These are phyloP conservation scores for Metarhizium humberi DNA, from an alignment of 2,329 filamentous ascomycete genomes.

Conservation along the genomic window DNA sequence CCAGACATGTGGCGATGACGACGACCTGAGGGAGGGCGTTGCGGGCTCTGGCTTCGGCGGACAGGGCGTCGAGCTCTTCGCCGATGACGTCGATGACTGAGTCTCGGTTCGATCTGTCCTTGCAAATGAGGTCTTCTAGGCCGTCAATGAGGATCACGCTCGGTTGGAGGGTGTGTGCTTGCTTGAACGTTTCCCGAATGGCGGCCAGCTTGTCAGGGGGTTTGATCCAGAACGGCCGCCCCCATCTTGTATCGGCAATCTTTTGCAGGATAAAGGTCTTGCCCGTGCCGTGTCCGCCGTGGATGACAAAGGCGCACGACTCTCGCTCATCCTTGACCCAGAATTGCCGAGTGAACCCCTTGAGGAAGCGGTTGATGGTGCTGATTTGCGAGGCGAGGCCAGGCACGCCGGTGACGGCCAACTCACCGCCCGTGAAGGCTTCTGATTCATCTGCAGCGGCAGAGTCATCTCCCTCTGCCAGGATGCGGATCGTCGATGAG, in stretches of 20 bases:
- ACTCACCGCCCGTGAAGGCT: conserved; percentile 16
- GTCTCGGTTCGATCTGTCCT: conserved; percentile 41
- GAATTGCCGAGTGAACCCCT: conserved; percentile 37
- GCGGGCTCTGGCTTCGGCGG: conserved; percentile 25
- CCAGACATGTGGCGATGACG: conserved; percentile 63
- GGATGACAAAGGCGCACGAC: conserved; percentile 58
- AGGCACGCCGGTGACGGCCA: conserved; percentile 49
- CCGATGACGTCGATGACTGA: conserved; percentile 41
- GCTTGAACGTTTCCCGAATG: conserved; percentile 59
- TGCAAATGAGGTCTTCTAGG: conserved; percentile 60
- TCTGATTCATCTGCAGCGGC: conserved; percentile 9
- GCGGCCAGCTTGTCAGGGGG: conserved; percentile 45
- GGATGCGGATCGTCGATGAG: conserved; percentile 28
- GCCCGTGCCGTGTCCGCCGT: conserved; percentile 77
- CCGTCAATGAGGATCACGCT: conserved; percentile 74
- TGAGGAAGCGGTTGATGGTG: conserved; percentile 58
- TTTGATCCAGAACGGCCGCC: conserved; percentile 53
- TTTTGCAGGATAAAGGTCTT: conserved; percentile 67
- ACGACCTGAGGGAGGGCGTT: conserved; percentile 48
- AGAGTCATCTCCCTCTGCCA: conserved; percentile 18
- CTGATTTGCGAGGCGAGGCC: conserved; percentile 57
- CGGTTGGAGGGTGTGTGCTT: conserved; percentile 59
- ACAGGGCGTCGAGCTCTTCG: conserved; percentile 47
- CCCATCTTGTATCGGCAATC: conserved; percentile 61
- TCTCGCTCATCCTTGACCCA: conserved; percentile 20